Conservation (phyloP, 495 filamentous ascomycete genomes). For the Bacidia rubella region DNA sequence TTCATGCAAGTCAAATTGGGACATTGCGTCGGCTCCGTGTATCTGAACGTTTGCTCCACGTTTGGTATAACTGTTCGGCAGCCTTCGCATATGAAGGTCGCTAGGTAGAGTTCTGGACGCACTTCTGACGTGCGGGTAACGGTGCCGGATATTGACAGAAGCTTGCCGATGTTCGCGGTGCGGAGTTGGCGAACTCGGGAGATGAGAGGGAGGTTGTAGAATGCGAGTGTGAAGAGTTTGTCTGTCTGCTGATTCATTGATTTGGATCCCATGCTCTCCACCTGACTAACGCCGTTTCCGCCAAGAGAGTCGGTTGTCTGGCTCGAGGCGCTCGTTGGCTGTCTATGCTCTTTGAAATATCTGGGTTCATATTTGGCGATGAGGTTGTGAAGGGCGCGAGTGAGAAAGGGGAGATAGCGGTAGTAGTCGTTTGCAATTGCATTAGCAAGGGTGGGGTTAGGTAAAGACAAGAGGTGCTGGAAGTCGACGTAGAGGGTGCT, state of each 20-base stretch:
- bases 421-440: conserved; percentile 87
- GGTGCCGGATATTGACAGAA: conserved; percentile 90
- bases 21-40: conserved; percentile 92
- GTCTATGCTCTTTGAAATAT: conserved; percentile 82
- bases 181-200: conserved; percentile 80
- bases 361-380: conserved; percentile 88
- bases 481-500: conserved; percentile 97
- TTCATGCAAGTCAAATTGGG: conserved; percentile 88
- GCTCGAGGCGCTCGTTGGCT: conserved; percentile 48
- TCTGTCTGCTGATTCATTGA: conserved; percentile 92
- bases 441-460: conserved; percentile 61
- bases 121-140: conserved; percentile 96
- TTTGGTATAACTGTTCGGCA: conserved; percentile 73
- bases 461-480: conserved; percentile 60
- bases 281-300: conserved; percentile 51
- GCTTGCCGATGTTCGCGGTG: conserved; percentile 78
- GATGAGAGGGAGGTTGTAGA: conserved; percentile 93
- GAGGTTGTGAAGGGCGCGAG: conserved; percentile 76
- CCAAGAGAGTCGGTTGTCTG: conserved; percentile 50
- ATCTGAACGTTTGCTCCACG: conserved; percentile 94
- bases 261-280: conserved; percentile 45
- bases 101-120: conserved; percentile 79
- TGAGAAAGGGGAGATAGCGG: conserved; percentile 86
- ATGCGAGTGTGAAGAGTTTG: conserved; percentile 86
- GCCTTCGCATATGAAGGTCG: conserved; percentile 81